Percentiles rank a stretch among this genome's conserved stretches.
Conservation (phyloP, 2,329 filamentous ascomycete species). For the Acephala macrosclerotiorum region DNA sequence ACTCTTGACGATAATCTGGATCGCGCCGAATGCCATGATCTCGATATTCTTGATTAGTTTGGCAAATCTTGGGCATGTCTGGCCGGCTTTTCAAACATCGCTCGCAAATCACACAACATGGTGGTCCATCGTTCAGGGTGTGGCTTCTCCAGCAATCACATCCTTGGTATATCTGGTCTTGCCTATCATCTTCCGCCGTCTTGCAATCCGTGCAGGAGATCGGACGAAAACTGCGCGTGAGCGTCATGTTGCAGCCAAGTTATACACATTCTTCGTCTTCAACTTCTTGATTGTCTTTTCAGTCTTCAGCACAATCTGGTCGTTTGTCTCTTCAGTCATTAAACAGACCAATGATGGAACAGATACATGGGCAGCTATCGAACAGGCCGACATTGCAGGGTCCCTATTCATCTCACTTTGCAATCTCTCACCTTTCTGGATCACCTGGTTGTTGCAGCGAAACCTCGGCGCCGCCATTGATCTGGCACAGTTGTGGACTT, state of each 20-base stretch:
- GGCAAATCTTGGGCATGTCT: slow-evolving; percentile 79
- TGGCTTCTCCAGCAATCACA: slow-evolving; percentile 85
- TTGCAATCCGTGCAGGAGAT: slow-evolving; percentile 85
- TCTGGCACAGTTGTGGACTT: slow-evolving; percentile 84
- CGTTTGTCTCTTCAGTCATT: slow-evolving; percentile 72
- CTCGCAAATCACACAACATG: slow-evolving; percentile 68
- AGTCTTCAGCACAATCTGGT: slow-evolving; percentile 84
- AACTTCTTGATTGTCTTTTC: slow-evolving; percentile 97
- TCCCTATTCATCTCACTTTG: slow-evolving; percentile 79
- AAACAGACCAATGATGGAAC: slow-evolving; percentile 61
- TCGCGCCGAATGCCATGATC: slow-evolving; percentile 92
- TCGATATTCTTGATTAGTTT: slow-evolving; percentile 92
- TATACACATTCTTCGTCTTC: slow-evolving; percentile 96
- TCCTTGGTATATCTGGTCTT: slow-evolving; percentile 88
- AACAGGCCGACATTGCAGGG: slow-evolving; percentile 66
- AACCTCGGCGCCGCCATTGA: slow-evolving; percentile 95
- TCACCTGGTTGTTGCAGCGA: slow-evolving; percentile 90
- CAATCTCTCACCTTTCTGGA: slow-evolving; percentile 88
- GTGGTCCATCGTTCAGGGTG: slow-evolving; percentile 93
- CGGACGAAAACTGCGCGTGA: slow-evolving; percentile 92
- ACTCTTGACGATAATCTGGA: slow-evolving; percentile 83
- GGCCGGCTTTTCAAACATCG: slow-evolving; percentile 74
- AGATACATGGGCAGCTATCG: slow-evolving; percentile 73
- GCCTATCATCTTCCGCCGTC: slow-evolving; percentile 87
- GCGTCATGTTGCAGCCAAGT: slow-evolving; percentile 85